Conservation (phyloP, 2,329 filamentous ascomycete genomes). For the Paracamarosporium sp. region DNA sequence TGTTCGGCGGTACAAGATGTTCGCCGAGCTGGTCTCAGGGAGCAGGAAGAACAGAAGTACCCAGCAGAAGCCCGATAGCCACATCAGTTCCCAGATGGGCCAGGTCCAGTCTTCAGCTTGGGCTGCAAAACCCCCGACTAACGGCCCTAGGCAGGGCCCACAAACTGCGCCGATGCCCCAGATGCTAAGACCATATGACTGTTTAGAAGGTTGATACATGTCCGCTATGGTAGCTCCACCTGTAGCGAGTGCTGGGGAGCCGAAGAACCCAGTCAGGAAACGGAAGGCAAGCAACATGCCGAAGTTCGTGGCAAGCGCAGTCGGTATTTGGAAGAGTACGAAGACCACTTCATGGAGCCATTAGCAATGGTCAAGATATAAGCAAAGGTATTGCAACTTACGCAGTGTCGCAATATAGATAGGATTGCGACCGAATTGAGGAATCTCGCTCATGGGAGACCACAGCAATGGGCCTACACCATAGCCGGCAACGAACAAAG, state of each 20-base stretch:
- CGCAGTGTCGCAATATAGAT: background rate
- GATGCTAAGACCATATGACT: slow-evolving; percentile 48
- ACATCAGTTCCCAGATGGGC: slow-evolving; percentile 36
- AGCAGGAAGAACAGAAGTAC: slow-evolving; percentile 19
- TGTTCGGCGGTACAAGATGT: slow-evolving; percentile 19
- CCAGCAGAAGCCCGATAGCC: slow-evolving; percentile 13
- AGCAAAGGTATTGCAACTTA: background rate
- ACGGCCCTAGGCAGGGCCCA: slow-evolving; percentile 52
- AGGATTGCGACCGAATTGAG: slow-evolving; percentile 1
- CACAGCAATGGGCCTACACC: background rate
- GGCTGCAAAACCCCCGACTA: slow-evolving; percentile 52
- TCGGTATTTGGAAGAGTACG: slow-evolving; percentile 55
- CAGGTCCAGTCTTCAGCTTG: slow-evolving; percentile 48
- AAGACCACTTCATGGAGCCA: slow-evolving; percentile 45
- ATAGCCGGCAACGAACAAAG: background rate
- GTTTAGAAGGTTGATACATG: slow-evolving; percentile 50
- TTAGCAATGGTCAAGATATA: background rate
- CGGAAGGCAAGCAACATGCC: slow-evolving; percentile 59
- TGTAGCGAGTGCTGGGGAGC: slow-evolving; percentile 54
- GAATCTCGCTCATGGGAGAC: slow-evolving; percentile 1
- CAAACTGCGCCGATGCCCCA: slow-evolving; percentile 52
- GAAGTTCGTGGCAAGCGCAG: slow-evolving; percentile 56
- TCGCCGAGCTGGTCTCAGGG: slow-evolving; percentile 19
- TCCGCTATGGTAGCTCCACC: slow-evolving; percentile 55
- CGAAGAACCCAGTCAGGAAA: slow-evolving; percentile 58